Evolutionary conservation across 2,329 filamentous ascomycete species (phyloP).

Genomic region (Lasiodiplodia sp.): DNA sequence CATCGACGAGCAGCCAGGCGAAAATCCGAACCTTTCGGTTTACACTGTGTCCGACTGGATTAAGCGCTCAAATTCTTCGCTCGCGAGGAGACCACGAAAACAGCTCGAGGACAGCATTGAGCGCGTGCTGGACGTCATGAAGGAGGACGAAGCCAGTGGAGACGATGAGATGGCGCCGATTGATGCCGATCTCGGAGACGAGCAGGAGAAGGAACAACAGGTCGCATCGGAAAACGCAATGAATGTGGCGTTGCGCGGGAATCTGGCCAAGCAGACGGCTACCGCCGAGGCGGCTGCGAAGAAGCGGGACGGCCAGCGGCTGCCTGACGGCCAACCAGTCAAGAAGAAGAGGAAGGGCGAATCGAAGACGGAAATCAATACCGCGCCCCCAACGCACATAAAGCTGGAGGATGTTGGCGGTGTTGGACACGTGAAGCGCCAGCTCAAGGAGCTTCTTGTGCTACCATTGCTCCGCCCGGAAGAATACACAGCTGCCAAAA

Average conservation of each 20-base stretch:
- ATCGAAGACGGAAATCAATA: slow-evolving; percentile 59
- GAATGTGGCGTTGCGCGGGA: slow-evolving; percentile 66
- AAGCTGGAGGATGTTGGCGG: slow-evolving; percentile 77
- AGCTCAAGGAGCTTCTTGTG: slow-evolving; percentile 74
- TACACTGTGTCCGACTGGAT: slow-evolving; percentile 77
- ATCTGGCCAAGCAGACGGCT: slow-evolving; percentile 51
- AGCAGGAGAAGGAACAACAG: slow-evolving; percentile 36
- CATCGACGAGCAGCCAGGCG: slow-evolving; percentile 66
- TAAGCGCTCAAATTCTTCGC: slow-evolving; percentile 82
- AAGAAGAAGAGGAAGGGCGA: slow-evolving; percentile 66
- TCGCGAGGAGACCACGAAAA: slow-evolving; percentile 83
- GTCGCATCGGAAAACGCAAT: slow-evolving; percentile 51
- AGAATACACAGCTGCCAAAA: slow-evolving; percentile 69
- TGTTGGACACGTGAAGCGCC: slow-evolving; percentile 73
- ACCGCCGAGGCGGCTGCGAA: slow-evolving; percentile 1
- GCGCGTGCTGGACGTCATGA: slow-evolving; percentile 76
- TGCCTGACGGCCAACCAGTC: slow-evolving; percentile 70
- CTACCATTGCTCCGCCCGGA: slow-evolving; percentile 74
- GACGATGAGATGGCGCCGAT: slow-evolving; percentile 60
- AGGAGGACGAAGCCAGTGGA: slow-evolving; percentile 66
- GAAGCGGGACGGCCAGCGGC: slow-evolving; percentile 43
- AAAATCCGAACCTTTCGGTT: slow-evolving; percentile 61
- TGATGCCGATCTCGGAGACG: slow-evolving; percentile 48
- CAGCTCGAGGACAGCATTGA: slow-evolving; percentile 86
- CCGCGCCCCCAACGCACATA: slow-evolving; percentile 70